Evolutionary conservation across 2,329 filamentous ascomycete species (phyloP).

Genomic region (Chrysosphaeria jannelii): DNA sequence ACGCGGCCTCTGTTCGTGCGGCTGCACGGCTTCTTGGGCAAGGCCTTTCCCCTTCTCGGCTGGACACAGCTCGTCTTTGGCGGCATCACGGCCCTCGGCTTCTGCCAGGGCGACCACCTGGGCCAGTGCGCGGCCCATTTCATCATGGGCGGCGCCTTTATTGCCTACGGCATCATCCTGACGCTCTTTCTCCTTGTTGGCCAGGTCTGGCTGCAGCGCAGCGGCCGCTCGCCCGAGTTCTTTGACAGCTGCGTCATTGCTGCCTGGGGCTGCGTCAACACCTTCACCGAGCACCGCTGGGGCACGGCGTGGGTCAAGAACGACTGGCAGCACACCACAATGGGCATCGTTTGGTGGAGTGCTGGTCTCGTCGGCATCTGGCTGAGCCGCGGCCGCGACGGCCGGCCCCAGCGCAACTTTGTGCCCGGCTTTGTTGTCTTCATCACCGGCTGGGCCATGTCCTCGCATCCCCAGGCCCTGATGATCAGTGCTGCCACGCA

Average conservation of each 20-base stretch:
- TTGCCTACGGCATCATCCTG: constrained; percentile 70
- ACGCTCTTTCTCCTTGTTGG: constrained; percentile 68
- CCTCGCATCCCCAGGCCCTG: constrained; percentile 58
- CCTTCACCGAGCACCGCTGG: constrained; percentile 93
- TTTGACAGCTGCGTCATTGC: constrained; percentile 81
- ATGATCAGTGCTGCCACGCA: constrained; percentile 72
- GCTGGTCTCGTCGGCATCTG: constrained; percentile 76
- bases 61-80: constrained; percentile 95
- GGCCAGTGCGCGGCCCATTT: constrained; percentile 91
- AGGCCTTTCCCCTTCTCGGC: constrained; percentile 54
- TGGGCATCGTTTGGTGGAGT: constrained; percentile 98
- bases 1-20: constrained; percentile 43
- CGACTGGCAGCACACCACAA: constrained; percentile 92
- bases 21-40: constrained; percentile 56
- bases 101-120: constrained; percentile 71
- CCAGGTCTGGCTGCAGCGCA: constrained; percentile 57
- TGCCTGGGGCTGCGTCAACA: constrained; percentile 89
- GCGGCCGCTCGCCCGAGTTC: constrained; percentile 80
- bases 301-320: constrained; percentile 69
- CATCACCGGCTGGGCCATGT: constrained; percentile 89
- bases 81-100: constrained; percentile 71
- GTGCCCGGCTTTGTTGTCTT: constrained; percentile 76
- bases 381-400: constrained; percentile 61
- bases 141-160: constrained; percentile 94
- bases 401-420: constrained; percentile 70